Evolutionary conservation across 2,329 filamentous ascomycete genomes (phyloP).

Genomic region (Apiospora hydei): DNA sequence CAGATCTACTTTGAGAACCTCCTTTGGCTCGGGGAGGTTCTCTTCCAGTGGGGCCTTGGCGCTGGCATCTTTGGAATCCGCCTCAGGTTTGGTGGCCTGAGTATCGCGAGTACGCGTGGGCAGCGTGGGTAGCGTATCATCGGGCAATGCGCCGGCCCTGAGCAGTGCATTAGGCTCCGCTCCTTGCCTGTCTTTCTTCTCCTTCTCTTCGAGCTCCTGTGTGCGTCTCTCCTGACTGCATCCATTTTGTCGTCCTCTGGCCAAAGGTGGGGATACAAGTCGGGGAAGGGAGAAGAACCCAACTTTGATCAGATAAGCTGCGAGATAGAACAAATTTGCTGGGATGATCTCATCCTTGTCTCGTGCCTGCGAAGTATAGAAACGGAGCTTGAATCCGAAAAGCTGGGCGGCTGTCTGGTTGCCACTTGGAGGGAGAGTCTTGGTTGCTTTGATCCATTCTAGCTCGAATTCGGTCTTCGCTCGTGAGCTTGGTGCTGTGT

Average conservation of each 20-base stretch:
- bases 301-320: slow-evolving; percentile 92
- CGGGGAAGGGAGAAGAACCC: slow-evolving; percentile 92
- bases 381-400: slow-evolving; percentile 95
- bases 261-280: slow-evolving; percentile 92
- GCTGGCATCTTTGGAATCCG: slow-evolving; percentile 55
- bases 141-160: slow-evolving; percentile 84
- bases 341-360: slow-evolving; percentile 80
- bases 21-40: slow-evolving; percentile 73
- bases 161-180: slow-evolving; percentile 83
- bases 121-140: slow-evolving; percentile 72
- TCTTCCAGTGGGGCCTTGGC: slow-evolving; percentile 56
- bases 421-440: slow-evolving; percentile 81
- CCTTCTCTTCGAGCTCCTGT: slow-evolving; percentile 80
- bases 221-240: slow-evolving; percentile 70
- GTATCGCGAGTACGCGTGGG: slow-evolving; percentile 57
- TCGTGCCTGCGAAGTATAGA: slow-evolving; percentile 84
- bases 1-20: slow-evolving; percentile 83
- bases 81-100: slow-evolving; percentile 56
- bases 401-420: slow-evolving; percentile 94
- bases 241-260: slow-evolving; percentile 86
- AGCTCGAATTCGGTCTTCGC: slow-evolving; percentile 43
- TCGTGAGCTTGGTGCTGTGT: slow-evolving; percentile 57
- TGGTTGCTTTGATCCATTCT: slow-evolving; percentile 81
- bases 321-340: slow-evolving; percentile 90
- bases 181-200: slow-evolving; percentile 73